Evolutionary conservation across 2,329 filamentous ascomycete species (phyloP), one percentile per base, ranked within the genome.

Genomic region (Alternaria longipes): DNA sequence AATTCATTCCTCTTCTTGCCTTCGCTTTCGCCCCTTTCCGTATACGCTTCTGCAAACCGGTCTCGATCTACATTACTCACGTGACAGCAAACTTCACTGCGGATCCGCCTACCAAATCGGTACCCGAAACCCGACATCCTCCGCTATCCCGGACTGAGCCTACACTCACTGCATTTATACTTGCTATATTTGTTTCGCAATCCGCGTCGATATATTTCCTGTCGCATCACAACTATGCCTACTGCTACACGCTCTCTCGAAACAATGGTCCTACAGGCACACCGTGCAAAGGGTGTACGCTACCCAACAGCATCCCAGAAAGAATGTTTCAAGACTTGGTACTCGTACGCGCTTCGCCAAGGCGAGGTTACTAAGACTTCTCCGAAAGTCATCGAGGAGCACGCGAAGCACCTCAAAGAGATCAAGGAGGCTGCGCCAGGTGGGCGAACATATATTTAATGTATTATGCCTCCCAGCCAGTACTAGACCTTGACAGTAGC

Each of bases 251-350:
- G 73, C 47, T 70, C 69, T 20, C 74, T 78, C 56, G 72, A 76
- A 50, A 63, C 69, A 6, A 69, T 74, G 60, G 67, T 78, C 12
- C 67, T 78, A 2, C 70, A 75, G 62, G 75, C 75, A 12, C 75
- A 78, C 53, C 74, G 74, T 45, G 75, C 75, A 1, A 78, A 78
- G 46, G 75, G 75, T 12, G 63, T 77, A 11, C 72, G 74, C 42
- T 78, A 75, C 47, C 72, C 73, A 1, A 72, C 74, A 12, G 63
- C 70, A 16, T 38, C 61, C 0, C 72, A 74, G 24, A 77, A 77
- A 60, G 73, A 78, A 16, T 77, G 71, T 41, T 74, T 76, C 62
- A 77, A 77, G 58, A 78, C 75, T 0, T 78, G 75, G 75, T 78
- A 78, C 55, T 76, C 75, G 5, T 77, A 77, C 59, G 74, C 71